Evolutionary conservation across 2,329 filamentous ascomycete species (phyloP).

Genomic region (Penicillium sp.): DNA sequence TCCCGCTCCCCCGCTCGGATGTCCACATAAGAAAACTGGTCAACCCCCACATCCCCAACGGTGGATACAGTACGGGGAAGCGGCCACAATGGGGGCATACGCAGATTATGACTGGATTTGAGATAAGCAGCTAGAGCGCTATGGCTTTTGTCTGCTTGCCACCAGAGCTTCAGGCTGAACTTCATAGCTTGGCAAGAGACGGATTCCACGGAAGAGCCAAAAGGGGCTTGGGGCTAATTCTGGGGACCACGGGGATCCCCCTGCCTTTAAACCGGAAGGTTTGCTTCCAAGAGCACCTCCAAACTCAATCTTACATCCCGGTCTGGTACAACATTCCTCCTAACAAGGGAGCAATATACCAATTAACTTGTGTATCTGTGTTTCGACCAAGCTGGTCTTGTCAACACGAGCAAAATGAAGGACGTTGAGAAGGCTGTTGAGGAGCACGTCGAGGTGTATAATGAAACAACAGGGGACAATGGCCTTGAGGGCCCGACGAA

Average conservation of each 20-base stretch:
- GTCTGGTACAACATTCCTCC: not conserved
- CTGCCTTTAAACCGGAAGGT: not conserved
- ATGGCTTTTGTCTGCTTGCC: not conserved
- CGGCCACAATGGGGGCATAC: conserved; percentile 5
- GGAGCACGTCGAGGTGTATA: not conserved
- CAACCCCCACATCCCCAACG: not conserved
- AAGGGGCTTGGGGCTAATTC: not conserved
- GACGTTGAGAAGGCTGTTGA: not conserved
- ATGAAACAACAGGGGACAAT: not conserved
- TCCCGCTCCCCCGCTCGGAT: not conserved
- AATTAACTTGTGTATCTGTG: not conserved
- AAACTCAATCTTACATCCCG: not conserved
- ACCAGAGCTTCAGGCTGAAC: conserved; percentile 5
- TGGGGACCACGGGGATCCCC: not conserved
- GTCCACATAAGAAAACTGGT: not conserved
- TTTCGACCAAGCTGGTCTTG: not conserved
- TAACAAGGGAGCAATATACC: not conserved
- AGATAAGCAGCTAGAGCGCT: not conserved
- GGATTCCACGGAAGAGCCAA: not conserved
- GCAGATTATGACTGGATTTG: conserved; percentile 3
- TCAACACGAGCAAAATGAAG: not conserved
- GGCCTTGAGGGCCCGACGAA: conserved; percentile 4
- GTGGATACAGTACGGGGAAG: conserved; percentile 20
- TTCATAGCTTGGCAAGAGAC: not conserved
- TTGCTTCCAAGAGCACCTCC: not conserved